Base-by-base conservation (phyloP, 2,329 filamentous ascomycete genomes). In the Scytalidium sp. region DNA sequence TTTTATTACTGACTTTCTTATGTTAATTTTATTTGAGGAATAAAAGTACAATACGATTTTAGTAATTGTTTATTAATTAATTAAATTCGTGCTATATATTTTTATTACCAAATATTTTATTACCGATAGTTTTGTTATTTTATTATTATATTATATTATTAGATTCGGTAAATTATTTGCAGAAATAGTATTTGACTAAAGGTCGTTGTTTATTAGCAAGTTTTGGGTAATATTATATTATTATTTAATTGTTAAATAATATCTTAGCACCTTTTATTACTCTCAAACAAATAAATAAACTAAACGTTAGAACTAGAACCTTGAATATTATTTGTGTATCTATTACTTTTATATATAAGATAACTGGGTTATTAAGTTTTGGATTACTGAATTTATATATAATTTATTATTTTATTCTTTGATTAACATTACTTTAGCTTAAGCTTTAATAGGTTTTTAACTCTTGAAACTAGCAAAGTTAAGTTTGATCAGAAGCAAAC, bases 321-420 rank as follows among this genome's bases (percentile, higher is more conserved):
- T 32, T 3, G n/a, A 13, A 6, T 20, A 23, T 29, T 8, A 20
- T 17, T 32, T 23, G 17, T 29, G 29, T 15, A 20, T 19, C 17
- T 29, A 23, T 29, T 46, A 32, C 17, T 15, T 15, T 23, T 20
- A 29, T 32, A 29, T 46, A 25, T 29, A 32, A 25, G 6, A 46
- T 29, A 6, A 23, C 17, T 29, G n/a, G 29, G 27, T 46, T 29
- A 46, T 36, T 15, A 46, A 29, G 29, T 29, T 27, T 36, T 11
- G 13, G 17, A 3, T 46, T 32, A n/a, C 21, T 46, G 29, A 46
- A 32, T 19, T 46, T 46, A 23, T 17, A 36, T 46, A 46, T 23
- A 8, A 15, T 46, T 3, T 29, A 8, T 29, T 29, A 13, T 29
- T 7, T 8, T 13, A 29, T 29, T 29, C 25, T 8, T 7, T 13